Percentiles rank a stretch among this genome's conserved stretches.
phyloP scores from a whole-genome alignment of 2,329 filamentous ascomycete genomes.

The Penicillium janthinellum region DNA sequence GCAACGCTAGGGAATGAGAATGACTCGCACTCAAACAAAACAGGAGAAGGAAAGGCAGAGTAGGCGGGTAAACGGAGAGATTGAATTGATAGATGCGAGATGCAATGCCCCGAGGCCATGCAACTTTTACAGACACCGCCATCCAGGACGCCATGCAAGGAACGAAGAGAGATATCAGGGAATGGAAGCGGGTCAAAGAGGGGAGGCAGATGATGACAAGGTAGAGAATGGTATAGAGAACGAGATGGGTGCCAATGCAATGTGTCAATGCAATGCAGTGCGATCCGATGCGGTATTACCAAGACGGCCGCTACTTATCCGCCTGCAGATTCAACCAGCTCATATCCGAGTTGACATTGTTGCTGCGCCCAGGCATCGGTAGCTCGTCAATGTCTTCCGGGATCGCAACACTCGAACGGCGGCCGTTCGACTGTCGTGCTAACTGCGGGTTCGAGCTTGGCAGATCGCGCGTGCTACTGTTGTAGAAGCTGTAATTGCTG shows the following conservation, averaged over 20 bases:
- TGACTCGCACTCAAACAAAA: constrained; percentile 18
- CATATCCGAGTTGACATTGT: constrained; percentile 44
- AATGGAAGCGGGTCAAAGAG: background rate
- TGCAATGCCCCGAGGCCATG: background rate
- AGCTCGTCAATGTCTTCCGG: constrained; percentile 32
- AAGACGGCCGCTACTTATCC: constrained; percentile 22
- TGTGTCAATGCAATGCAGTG: background rate
- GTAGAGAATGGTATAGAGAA: background rate
- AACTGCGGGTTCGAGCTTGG: constrained; percentile 17
- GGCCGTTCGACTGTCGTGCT: constrained; percentile 26
- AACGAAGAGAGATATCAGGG: background rate
- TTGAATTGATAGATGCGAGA: background rate
- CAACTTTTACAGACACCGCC: constrained; percentile 3
- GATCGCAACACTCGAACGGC: constrained; percentile 38
- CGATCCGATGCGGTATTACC: background rate
- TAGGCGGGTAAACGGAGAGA: constrained; percentile 10
- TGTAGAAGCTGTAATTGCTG: constrained; percentile 47
- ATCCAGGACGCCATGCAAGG: constrained; percentile 4
- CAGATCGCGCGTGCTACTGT: constrained; percentile 28
- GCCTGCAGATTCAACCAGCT: constrained; percentile 47
- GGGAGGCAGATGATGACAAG: background rate
- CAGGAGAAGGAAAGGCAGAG: background rate
- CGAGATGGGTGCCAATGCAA: background rate
- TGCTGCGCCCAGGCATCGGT: constrained; percentile 18
- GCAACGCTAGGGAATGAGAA: constrained; percentile 21